phyloP scores from a whole-genome alignment of 495 filamentous ascomycete genomes.

The Pyrenula aspistea region DNA sequence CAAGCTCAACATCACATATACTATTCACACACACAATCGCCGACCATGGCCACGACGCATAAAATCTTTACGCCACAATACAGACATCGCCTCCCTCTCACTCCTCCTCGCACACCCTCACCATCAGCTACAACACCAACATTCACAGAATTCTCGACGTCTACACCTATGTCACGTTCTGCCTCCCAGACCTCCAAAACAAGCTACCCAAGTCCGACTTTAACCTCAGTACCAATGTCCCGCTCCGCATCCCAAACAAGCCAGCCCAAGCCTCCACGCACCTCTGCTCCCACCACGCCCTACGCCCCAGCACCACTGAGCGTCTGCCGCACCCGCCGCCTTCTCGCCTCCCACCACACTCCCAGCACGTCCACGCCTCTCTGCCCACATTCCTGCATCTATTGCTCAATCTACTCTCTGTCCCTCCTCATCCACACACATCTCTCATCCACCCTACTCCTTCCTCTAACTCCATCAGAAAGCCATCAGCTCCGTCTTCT shows the following conservation, averaged over 20 bases:
- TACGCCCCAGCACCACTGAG: background rate
- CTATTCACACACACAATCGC: too few relatives aligned
- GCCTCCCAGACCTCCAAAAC: too few relatives aligned
- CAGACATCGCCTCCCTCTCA: background rate
- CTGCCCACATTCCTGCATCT: background rate
- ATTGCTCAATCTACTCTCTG: background rate
- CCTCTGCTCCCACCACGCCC: background rate
- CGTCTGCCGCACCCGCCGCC: background rate
- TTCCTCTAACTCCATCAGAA: background rate
- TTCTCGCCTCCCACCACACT: background rate
- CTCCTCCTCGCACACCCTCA: background rate
- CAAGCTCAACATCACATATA: too few relatives aligned
- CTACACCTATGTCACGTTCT: too few relatives aligned
- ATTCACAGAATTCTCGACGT: too few relatives aligned
- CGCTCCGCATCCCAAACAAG: too few relatives aligned
- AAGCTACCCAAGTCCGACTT: too few relatives aligned
- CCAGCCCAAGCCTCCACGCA: background rate
- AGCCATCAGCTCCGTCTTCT: background rate
- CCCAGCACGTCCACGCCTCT: background rate
- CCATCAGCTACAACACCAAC: background rate
- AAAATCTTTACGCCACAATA: background rate
- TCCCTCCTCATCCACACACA: background rate
- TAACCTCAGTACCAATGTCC: too few relatives aligned
- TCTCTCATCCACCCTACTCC: background rate
- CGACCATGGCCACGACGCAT: background rate